Evolutionary conservation across 208 protist genomes (phyloP), one percentile per base, ranked within the genome.

Genomic region (Borovskyia barvae): DNA sequence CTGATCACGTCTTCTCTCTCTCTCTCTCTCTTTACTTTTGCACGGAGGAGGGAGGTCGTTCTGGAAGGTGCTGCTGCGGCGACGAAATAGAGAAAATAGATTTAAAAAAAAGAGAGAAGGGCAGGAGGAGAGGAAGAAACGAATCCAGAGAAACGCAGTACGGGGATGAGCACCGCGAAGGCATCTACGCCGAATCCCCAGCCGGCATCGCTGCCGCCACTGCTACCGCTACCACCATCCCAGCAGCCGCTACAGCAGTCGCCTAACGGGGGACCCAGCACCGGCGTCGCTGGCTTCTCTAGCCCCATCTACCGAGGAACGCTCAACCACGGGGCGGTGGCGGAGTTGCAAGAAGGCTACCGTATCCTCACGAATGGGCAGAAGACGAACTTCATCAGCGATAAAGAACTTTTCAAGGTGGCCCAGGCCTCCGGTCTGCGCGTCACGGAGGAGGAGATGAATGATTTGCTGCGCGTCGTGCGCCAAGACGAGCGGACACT

Each of bases 251-350:
- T 58, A 6, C 73, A 84, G 72, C 90, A 93, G 43, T 95, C 98
- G 75, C 75, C 98, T 17, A 78, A 95, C 53, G 95, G 98, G 37
- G 90, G 97, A 87, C 96, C 98, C 62, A 92, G 97, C 68, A 50
- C 35, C n/a, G 19, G 57, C 72, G 24, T 69, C 61, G 51, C 54
- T 29, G 26, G 57, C 52, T 63, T 63, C 46, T 63, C 57, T 3
- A 63, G 57, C 57, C 43, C 57, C 12, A 63, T 63, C 22, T 58
- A 53, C 42, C 56, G 48, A 42, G 48, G 42, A 22, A 32, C 12
- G 45, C 37, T 45, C 19, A 60, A 63, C 46, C 57, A 63, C 46
- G 45, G 57, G 12, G 60, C 60, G 9, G 32, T 50, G 24, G 60
- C 48, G 15, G 61, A 51, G 36, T 28, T 42, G 56, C 50, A 72